Conservation (phyloP, 805 yeast genomes). For the Scheffersomyces amazonensis region DNA sequence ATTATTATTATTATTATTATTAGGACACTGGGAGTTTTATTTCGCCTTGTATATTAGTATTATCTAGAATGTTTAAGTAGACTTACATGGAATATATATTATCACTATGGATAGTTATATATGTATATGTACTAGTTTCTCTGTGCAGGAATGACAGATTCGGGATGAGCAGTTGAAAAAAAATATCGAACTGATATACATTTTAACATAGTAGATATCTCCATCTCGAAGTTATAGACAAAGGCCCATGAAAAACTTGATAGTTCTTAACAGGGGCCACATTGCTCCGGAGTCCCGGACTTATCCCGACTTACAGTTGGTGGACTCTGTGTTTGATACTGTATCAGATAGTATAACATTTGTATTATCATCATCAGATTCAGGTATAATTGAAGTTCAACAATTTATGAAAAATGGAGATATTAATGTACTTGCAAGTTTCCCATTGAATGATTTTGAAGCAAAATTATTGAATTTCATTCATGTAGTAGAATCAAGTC, state of each 20-base stretch:
- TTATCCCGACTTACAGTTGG: slow-evolving; percentile 61
- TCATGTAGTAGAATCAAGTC: slow-evolving; percentile 69
- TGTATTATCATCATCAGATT: slow-evolving; percentile 52
- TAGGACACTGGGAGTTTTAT: too few relatives aligned
- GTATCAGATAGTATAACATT: slow-evolving; percentile 71
- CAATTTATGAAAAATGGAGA: slow-evolving; percentile 67
- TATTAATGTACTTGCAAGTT: slow-evolving; percentile 56
- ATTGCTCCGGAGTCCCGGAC: slow-evolving; percentile 52
- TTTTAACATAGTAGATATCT: too few relatives aligned
- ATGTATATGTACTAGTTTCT: too few relatives aligned
- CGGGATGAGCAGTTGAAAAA: too few relatives aligned
- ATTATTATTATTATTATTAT: too few relatives aligned
- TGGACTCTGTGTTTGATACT: slow-evolving; percentile 63
- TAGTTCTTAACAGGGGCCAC: slow-evolving; percentile 52
- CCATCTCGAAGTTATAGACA: too few relatives aligned
- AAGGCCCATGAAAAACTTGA: slow-evolving; percentile 52
- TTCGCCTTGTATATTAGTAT: too few relatives aligned
- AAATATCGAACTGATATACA: too few relatives aligned
- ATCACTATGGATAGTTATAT: too few relatives aligned
- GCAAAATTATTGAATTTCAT: slow-evolving; percentile 48
- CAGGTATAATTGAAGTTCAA: slow-evolving; percentile 68
- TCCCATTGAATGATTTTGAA: slow-evolving; percentile 43
- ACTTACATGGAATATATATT: too few relatives aligned
- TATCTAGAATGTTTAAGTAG: too few relatives aligned
- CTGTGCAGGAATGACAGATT: too few relatives aligned